Conservation (phyloP, 305 asterid genomes). For the Solanum hybrid region DNA sequence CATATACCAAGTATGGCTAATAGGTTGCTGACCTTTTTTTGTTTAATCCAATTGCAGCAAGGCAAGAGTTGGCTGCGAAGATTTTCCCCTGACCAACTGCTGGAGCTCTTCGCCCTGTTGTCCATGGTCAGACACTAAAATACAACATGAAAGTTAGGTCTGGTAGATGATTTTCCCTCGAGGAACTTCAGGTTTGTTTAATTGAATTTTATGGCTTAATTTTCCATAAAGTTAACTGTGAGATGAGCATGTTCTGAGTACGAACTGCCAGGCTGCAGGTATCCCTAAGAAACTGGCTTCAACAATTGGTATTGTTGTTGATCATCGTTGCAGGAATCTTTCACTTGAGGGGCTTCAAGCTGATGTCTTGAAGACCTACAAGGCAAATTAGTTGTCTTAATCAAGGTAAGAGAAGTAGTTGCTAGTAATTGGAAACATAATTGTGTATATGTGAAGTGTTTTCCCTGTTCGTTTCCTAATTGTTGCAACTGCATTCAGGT, state of each 20-base stretch:
- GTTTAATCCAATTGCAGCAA: neutral
- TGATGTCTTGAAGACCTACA: neutral
- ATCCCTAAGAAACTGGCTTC: neutral
- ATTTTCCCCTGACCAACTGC: neutral
- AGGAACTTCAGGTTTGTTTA: neutral
- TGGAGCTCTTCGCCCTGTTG: neutral
- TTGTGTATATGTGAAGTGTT: neutral
- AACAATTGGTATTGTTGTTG: neutral
- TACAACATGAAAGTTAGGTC: neutral
- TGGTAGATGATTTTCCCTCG: neutral
- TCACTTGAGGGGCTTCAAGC: neutral
- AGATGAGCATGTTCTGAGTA: neutral
- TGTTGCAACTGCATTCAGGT: constrained; percentile 11
- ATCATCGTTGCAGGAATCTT: neutral
- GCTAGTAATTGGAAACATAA: neutral
- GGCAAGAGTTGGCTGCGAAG: neutral
- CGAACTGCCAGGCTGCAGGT: neutral
- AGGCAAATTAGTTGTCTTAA: neutral
- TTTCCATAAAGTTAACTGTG: neutral
- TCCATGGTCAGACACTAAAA: neutral
- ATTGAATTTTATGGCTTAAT: neutral
- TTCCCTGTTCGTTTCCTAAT: neutral
- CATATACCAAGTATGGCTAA: neutral
- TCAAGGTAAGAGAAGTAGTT: neutral
- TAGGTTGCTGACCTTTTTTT: neutral